These are phyloP conservation scores for Penicillium sp. DNA, from an alignment of 2,329 filamentous ascomycete species.

Conservation along the genomic window DNA sequence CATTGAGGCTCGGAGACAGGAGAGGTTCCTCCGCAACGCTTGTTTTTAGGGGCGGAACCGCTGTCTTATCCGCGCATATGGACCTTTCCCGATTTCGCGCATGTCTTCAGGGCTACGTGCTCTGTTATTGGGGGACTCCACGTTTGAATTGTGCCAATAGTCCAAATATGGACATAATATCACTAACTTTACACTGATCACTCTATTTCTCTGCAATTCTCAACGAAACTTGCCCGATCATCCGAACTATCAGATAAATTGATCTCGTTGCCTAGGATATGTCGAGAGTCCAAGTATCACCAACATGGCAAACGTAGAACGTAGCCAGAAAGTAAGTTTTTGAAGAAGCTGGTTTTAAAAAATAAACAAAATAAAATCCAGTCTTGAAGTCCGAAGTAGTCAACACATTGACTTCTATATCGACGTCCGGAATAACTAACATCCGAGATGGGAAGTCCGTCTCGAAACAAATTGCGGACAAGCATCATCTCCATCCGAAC, in stretches of 20 bases:
- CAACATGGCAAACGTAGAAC: too few species aligned
- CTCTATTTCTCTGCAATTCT: not conserved
- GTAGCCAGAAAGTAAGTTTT: too few species aligned
- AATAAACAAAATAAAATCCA: not conserved
- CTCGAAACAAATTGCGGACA: constrained; percentile 25
- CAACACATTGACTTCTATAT: not conserved
- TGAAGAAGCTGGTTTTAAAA: too few species aligned
- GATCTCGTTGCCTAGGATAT: not conserved
- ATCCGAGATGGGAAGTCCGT: constrained; percentile 10
- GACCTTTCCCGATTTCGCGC: too few species aligned
- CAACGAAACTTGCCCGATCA: not conserved
- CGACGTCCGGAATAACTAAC: not conserved
- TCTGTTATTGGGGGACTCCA: too few species aligned
- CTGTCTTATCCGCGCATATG: not conserved
- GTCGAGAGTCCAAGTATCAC: not conserved
- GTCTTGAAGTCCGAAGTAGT: not conserved
- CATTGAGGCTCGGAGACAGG: constrained; percentile 8
- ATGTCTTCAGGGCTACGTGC: too few species aligned
- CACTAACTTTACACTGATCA: not conserved
- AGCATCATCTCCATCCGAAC: constrained; percentile 24
- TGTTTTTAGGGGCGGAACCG: constrained; percentile 13
- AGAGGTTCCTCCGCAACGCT: constrained; percentile 3
- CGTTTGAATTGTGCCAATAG: not conserved
- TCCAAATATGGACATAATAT: not conserved
- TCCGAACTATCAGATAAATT: not conserved